Evolutionary conservation across 2,329 filamentous ascomycete genomes (phyloP), one percentile per base, ranked within the genome.

Genomic region (Apiospora arundinis): DNA sequence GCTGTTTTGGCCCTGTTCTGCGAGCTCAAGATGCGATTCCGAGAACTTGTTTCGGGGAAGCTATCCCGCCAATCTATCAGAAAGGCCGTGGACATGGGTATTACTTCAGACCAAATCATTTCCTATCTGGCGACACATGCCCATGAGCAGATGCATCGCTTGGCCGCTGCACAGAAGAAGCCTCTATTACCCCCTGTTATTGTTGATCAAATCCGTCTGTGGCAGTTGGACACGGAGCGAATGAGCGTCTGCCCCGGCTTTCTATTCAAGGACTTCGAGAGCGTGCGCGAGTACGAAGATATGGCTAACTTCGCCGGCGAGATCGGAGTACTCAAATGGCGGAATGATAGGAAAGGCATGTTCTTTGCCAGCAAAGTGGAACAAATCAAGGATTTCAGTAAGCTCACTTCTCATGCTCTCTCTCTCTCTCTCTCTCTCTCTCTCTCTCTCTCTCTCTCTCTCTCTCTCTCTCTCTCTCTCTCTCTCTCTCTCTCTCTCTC

Each of bases 161-260:
- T 89, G 60, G 88, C 89, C 7, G 83, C 86, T 37, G 75, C 86
- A 67, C 77, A 88, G 73, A 88, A 88, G 77, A 87, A 86, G 73
- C 93, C 95, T 1, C 90, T 97, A 21, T 88, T 99, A 1, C 96
- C 97, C 0, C 95, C 96, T 0, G 98, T 97, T 0, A 96, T 99
- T 21, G 94, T 98, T 74, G 96, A 99, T 82, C 96, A 99, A 85
- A 98, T 99, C 77, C 89, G 95, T 2, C 89, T 99, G 25, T 99
- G 96, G 96, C 95, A 99, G 84, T 91, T 98, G 69, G 96, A 99
- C 82, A 95, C 95, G 74, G 96, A 99, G 84, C 90, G 96, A 68
- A 97, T 99, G 89, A 93, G 93, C 80, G 91, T 93, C 1, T 94
- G 91, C 6, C 85, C 88, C 0, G 96, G 96, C 0, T 98, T 94